Conservation (phyloP, 2,329 filamentous ascomycete genomes). For the Lecanicillium sp. region DNA sequence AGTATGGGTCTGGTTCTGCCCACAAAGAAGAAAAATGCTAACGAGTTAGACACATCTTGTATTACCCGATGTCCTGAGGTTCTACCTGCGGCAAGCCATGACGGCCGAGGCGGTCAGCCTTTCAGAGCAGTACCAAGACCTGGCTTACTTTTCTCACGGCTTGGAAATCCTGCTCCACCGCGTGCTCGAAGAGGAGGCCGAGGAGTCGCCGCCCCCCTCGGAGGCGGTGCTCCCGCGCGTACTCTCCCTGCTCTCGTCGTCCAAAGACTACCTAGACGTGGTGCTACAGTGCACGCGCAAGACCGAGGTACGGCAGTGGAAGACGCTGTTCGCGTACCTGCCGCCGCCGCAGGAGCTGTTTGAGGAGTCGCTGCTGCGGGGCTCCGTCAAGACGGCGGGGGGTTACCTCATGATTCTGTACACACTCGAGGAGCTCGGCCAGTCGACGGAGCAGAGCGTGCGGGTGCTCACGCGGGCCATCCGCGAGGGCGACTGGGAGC, state of each 20-base stretch:
- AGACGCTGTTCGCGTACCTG: slow-evolving; percentile 84
- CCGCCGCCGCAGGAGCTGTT: slow-evolving; percentile 89
- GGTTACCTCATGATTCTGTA: slow-evolving; percentile 95
- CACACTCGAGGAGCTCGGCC: slow-evolving; percentile 64
- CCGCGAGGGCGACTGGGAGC: slow-evolving; percentile 82
- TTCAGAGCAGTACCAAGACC: slow-evolving; percentile 75
- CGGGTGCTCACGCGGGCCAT: slow-evolving; percentile 76
- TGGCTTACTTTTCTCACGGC: slow-evolving; percentile 90
- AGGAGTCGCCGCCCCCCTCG: slow-evolving; percentile 57
- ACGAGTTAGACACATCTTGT: slow-evolving; percentile 74
- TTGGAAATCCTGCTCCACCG: slow-evolving; percentile 89
- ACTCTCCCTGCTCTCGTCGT: slow-evolving; percentile 60
- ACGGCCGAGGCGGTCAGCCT: slow-evolving; percentile 75
- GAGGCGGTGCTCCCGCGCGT: slow-evolving; percentile 60
- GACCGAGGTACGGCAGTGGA: slow-evolving; percentile 92
- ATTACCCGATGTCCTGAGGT: slow-evolving; percentile 77
- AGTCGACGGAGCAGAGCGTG: slow-evolving; percentile 71
- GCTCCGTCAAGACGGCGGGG: slow-evolving; percentile 87
- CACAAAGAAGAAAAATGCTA: no score
- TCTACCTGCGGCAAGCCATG: slow-evolving; percentile 69
- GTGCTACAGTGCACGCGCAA: slow-evolving; percentile 96
- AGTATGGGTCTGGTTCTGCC: no score
- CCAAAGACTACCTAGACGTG: slow-evolving; percentile 85
- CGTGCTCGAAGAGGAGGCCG: slow-evolving; percentile 90
- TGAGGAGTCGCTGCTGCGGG: slow-evolving; percentile 80